These are phyloP conservation scores for Diaporthe sp. DNA, from an alignment of 2,329 filamentous ascomycete species.

Conservation along the genomic window DNA sequence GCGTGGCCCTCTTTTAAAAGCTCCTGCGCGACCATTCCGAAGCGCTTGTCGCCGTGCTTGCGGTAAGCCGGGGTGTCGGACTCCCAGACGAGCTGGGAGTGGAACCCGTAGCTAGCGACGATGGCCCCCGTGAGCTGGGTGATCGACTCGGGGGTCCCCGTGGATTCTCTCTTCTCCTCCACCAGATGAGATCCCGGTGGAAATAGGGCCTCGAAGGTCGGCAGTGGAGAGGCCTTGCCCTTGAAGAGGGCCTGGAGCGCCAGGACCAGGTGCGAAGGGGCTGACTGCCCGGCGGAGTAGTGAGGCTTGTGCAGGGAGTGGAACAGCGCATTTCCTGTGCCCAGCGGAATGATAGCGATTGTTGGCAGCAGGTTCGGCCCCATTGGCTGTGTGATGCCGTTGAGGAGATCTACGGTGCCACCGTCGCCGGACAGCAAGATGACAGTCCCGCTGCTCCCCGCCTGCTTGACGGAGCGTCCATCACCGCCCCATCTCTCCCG, in stretches of 20 bases:
- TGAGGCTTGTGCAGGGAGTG: conserved; percentile 70
- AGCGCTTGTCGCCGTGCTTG: conserved; percentile 79
- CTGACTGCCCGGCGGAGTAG: conserved; percentile 49
- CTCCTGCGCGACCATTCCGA: conserved; percentile 85
- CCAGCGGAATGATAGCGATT: conserved; percentile 68
- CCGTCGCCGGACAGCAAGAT: conserved; percentile 90
- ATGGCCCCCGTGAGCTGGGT: conserved; percentile 76
- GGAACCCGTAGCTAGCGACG: conserved; percentile 90
- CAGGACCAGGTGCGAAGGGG: conserved; percentile 55
- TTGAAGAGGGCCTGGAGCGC: conserved; percentile 64
- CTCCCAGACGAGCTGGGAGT: conserved; percentile 89
- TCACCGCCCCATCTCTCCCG: conserved; percentile 44
- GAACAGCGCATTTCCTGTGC: conserved; percentile 74
- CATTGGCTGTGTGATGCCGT: conserved; percentile 58
- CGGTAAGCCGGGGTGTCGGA: conserved; percentile 88
- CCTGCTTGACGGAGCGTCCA: conserved; percentile 55
- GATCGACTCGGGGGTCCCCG: conserved; percentile 39
- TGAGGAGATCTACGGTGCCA: conserved; percentile 84
- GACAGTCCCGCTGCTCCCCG: conserved; percentile 57
- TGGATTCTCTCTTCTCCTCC: conserved; percentile 36
- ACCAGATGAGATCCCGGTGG: conserved; percentile 65
- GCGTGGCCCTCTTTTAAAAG: conserved; percentile 68
- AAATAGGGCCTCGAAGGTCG: conserved; percentile 72
- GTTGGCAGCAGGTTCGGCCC: conserved; percentile 48
- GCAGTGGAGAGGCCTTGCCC: conserved; percentile 66